phyloP scores from a whole-genome alignment of 768 basidiomycete species.

The Kwoniella dendrophila region DNA sequence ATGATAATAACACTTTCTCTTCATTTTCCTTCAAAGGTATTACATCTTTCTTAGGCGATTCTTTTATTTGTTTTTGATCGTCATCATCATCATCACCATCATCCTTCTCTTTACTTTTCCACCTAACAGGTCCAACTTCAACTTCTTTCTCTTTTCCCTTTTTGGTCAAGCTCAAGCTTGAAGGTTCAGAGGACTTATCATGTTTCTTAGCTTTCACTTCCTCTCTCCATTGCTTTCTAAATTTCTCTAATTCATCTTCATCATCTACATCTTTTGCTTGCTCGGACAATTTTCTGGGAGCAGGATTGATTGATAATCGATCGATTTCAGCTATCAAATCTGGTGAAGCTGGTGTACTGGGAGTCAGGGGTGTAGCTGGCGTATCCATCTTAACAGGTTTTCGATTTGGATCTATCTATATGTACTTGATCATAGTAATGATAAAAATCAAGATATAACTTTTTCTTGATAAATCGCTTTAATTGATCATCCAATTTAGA shows the following conservation, averaged over 20 bases:
- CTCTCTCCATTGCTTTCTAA: constrained; percentile 42
- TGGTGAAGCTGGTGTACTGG: not conserved
- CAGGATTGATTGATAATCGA: not conserved
- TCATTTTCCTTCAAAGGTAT: too few species aligned
- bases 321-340: not conserved
- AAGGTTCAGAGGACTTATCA: not conserved
- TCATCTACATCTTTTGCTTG: not conserved
- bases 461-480: not conserved
- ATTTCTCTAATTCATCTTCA: constrained; percentile 40
- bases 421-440: too few species aligned
- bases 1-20: too few species aligned
- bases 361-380: not conserved
- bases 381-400: not conserved
- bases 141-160: constrained; percentile 6
- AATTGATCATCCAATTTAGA: not conserved
- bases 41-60: too few species aligned
- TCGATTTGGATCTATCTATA: too few species aligned
- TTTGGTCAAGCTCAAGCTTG: not conserved
- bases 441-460: too few species aligned
- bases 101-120: constrained; percentile 11
- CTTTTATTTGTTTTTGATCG: too few species aligned
- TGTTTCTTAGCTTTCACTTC: constrained; percentile 32
- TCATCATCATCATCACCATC: too few species aligned
- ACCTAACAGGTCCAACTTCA: constrained; percentile 12
- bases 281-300: not conserved